These are phyloP conservation scores for Starmerella floricola DNA, from an alignment of 805 yeast genomes.

Conservation along the genomic window DNA sequence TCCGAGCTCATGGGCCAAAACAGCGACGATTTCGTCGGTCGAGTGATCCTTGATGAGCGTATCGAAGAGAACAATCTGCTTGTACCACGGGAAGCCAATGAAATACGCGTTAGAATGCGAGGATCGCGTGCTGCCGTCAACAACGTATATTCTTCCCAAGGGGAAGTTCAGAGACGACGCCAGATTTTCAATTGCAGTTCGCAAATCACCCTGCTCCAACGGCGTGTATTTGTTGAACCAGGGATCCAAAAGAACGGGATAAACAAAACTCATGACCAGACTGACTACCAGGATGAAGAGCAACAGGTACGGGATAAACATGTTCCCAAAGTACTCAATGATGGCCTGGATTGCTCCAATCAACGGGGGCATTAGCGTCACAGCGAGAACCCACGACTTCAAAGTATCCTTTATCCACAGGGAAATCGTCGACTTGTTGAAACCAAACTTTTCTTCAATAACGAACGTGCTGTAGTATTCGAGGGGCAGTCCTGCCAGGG, in stretches of 20 bases:
- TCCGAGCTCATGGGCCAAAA: conserved; percentile 96
- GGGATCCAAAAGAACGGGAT: conserved; percentile 83
- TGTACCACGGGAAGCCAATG: conserved; percentile 92
- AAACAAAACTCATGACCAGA: conserved; percentile 58
- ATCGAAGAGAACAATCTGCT: conserved; percentile 87
- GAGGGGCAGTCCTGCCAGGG: conserved; percentile 52
- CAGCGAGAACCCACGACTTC: conserved; percentile 44
- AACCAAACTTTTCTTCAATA: conserved; percentile 84
- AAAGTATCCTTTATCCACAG: conserved; percentile 64
- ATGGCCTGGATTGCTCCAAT: conserved; percentile 68
- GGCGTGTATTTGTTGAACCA: conserved; percentile 85
- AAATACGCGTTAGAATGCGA: conserved; percentile 96
- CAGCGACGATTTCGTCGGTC: conserved; percentile 76
- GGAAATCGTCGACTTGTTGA: conserved; percentile 67
- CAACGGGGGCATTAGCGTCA: conserved; percentile 58
- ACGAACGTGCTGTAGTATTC: conserved; percentile 71
- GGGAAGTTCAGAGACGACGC: conserved; percentile 76
- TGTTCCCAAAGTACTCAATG: conserved; percentile 65
- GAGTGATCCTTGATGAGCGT: conserved; percentile 75
- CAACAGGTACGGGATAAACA: conserved; percentile 71
- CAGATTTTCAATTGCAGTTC: conserved; percentile 63
- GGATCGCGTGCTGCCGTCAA: conserved; percentile 95
- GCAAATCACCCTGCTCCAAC: conserved; percentile 79
- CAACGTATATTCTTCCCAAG: conserved; percentile 67
- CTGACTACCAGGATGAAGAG: conserved; percentile 59